Conservation (phyloP, 2,329 filamentous ascomycete genomes). For the Delphinella strobiligena region DNA sequence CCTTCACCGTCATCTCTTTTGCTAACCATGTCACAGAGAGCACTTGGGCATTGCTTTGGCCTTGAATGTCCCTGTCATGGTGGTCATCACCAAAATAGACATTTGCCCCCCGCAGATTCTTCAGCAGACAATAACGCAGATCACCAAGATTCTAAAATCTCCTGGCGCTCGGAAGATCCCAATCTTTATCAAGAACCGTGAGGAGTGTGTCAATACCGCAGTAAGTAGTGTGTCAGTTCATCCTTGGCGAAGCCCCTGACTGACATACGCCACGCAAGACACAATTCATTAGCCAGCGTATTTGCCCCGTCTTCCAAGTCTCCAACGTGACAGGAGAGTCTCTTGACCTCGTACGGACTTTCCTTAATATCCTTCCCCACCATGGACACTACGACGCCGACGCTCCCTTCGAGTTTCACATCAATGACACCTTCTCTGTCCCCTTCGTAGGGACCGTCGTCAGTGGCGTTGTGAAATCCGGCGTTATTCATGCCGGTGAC, state of each 20-base stretch:
- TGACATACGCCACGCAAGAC: constrained; percentile 34
- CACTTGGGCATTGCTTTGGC: constrained; percentile 90
- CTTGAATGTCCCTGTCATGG: constrained; percentile 94
- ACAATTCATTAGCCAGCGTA: constrained; percentile 88
- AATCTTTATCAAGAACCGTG: constrained; percentile 82
- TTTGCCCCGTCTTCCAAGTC: constrained; percentile 95
- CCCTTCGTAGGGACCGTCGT: constrained; percentile 95
- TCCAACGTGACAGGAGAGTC: constrained; percentile 94
- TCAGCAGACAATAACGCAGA: constrained; percentile 81
- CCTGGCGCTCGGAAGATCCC: constrained; percentile 91
- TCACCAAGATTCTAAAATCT: constrained; percentile 86
- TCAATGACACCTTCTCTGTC: constrained; percentile 97
- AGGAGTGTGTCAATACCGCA: constrained; percentile 89
- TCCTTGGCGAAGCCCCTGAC: too few species aligned
- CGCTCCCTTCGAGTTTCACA: constrained; percentile 83
- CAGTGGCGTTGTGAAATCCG: constrained; percentile 74
- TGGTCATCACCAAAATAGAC: constrained; percentile 95
- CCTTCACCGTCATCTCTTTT: background rate
- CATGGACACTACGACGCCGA: constrained; percentile 84
- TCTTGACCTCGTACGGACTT: constrained; percentile 79
- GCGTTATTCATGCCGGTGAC: constrained; percentile 84
- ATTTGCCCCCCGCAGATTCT: constrained; percentile 95
- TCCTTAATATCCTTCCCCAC: constrained; percentile 89
- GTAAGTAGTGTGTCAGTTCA: constrained; percentile 13
- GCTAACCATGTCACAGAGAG: constrained; percentile 40